phyloP scores from a whole-genome alignment of 140 eudicot genomes.

The Flaveria floridana region DNA sequence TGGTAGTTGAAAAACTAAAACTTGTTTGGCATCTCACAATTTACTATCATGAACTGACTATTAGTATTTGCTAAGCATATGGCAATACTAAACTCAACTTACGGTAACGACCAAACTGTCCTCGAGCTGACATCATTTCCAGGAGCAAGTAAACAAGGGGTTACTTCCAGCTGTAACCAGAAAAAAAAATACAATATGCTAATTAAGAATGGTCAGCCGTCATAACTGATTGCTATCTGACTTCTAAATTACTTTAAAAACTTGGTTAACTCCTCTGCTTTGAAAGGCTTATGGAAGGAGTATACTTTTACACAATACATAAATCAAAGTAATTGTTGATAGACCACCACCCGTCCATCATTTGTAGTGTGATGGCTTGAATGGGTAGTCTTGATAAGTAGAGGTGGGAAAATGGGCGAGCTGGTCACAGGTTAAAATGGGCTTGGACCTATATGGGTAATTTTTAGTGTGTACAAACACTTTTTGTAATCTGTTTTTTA shows the following conservation, averaged over 20 bases:
- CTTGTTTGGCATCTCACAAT: neutral
- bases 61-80: neutral
- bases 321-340: neutral
- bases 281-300: neutral
- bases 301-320: neutral
- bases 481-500: too few species aligned
- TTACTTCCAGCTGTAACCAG: conserved; percentile 73
- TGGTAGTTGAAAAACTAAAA: neutral
- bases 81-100: conserved; percentile 36
- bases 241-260: neutral
- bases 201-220: neutral
- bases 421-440: too few species aligned
- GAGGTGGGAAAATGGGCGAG: too few species aligned
- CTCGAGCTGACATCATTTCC: conserved; percentile 42
- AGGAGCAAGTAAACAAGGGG: conserved; percentile 88
- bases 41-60: neutral
- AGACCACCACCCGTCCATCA: neutral
- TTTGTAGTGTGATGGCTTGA: too few species aligned
- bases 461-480: too few species aligned
- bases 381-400: too few species aligned
- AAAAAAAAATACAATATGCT: neutral
- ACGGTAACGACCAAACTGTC: conserved; percentile 88
- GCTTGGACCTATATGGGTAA: too few species aligned
- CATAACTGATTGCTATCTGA: neutral
- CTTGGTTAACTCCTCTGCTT: neutral